Conservation (phyloP, 1,139 yeast species). For the Debaryomyces udenii region DNA sequence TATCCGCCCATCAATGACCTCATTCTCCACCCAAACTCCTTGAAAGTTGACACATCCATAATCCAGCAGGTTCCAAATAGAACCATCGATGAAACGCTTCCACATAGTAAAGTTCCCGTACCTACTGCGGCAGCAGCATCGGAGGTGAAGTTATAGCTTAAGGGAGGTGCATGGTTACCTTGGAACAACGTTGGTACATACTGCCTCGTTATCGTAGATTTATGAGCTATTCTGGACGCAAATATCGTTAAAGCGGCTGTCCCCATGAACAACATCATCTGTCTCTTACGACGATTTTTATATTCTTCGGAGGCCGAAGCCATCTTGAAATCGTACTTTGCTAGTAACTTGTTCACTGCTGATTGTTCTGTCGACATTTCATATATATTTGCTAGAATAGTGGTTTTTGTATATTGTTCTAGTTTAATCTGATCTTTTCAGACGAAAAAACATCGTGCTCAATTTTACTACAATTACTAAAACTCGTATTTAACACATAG, state of each 20-base stretch:
- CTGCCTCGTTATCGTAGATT: constrained; percentile 72
- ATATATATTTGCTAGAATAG: too few relatives aligned
- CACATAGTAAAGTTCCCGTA: constrained; percentile 76
- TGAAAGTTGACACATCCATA: constrained; percentile 65
- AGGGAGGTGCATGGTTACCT: constrained; percentile 84
- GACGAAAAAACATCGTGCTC: not conserved
- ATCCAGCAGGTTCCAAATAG: constrained; percentile 81
- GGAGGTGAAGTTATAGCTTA: constrained; percentile 68
- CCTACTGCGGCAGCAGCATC: constrained; percentile 90
- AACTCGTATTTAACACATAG: constrained; percentile 5
- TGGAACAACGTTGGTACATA: constrained; percentile 80
- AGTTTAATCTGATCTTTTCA: too few relatives aligned
- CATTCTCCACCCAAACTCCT: constrained; percentile 75
- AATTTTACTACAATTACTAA: not conserved
- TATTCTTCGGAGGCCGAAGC: constrained; percentile 44
- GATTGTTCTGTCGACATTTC: constrained; percentile 5
- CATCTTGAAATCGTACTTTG: constrained; percentile 31
- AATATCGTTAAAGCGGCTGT: constrained; percentile 73
- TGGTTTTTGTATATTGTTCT: too few relatives aligned
- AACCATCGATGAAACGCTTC: constrained; percentile 71
- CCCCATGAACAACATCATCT: constrained; percentile 72
- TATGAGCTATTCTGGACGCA: constrained; percentile 73
- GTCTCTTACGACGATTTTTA: constrained; percentile 64
- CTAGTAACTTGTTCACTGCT: constrained; percentile 1
- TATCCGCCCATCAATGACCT: constrained; percentile 71